Conservation (phyloP, 2,329 filamentous ascomycete species). For the Ophiostoma australiae region DNA sequence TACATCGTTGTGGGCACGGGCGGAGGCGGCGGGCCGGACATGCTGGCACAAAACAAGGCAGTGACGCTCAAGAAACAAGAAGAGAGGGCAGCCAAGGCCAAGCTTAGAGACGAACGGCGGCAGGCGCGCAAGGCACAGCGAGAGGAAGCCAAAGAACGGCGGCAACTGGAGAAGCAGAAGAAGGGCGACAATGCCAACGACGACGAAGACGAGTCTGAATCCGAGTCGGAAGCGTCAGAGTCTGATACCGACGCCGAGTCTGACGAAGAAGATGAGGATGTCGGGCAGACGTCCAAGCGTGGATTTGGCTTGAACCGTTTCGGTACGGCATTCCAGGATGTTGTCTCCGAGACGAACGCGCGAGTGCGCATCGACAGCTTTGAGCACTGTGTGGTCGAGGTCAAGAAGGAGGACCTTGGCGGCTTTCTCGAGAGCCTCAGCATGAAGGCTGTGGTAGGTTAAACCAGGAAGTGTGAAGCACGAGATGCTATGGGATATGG, state of each 20-base stretch:
- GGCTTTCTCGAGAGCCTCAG: slow-evolving; percentile 89
- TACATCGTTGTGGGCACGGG: slow-evolving; percentile 93
- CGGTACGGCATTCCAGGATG: slow-evolving; percentile 91
- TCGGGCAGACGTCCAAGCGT: slow-evolving; percentile 33
- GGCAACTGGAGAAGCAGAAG: slow-evolving; percentile 41
- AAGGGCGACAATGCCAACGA: neutral
- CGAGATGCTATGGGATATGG: neutral
- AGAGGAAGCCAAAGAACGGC: slow-evolving; percentile 58
- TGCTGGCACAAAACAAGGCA: slow-evolving; percentile 60
- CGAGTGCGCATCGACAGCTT: slow-evolving; percentile 92
- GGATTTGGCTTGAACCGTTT: slow-evolving; percentile 82
- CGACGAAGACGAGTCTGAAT: slow-evolving; percentile 33
- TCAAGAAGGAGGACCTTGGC: slow-evolving; percentile 89
- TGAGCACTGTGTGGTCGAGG: slow-evolving; percentile 94
- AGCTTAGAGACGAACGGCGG: slow-evolving; percentile 54
- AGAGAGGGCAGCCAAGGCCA: slow-evolving; percentile 60
- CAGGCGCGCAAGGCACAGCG: slow-evolving; percentile 53
- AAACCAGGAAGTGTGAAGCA: slow-evolving; percentile 24
- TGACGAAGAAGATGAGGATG: slow-evolving; percentile 35
- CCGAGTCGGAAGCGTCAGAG: slow-evolving; percentile 45
- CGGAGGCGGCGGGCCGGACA: slow-evolving; percentile 72
- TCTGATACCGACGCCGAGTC: slow-evolving; percentile 36
- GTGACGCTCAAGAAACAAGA: slow-evolving; percentile 58
- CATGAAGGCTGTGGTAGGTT: slow-evolving; percentile 77
- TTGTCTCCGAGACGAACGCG: slow-evolving; percentile 84